phyloP scores from a whole-genome alignment of 331 rosid genomes.

The Ulmus americana region DNA sequence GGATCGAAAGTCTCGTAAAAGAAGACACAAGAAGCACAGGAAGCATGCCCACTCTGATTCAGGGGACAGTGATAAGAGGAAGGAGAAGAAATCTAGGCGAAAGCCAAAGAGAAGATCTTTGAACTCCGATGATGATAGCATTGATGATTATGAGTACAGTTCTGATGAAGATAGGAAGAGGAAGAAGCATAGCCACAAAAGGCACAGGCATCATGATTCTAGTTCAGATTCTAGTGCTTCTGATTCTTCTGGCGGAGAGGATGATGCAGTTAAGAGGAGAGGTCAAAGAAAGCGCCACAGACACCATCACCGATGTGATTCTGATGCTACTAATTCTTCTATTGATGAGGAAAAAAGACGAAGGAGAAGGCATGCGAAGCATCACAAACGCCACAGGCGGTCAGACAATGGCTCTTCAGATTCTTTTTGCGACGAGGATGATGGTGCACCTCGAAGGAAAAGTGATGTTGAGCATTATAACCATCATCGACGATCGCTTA shows the following conservation, averaged over 20 bases:
- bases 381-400: constrained; percentile 35
- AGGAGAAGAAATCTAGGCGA: constrained; percentile 49
- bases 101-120: constrained; percentile 45
- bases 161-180: constrained; percentile 56
- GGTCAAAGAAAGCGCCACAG: constrained; percentile 34
- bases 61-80: constrained; percentile 51
- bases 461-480: constrained; percentile 39
- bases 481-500: constrained; percentile 38
- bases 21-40: constrained; percentile 60
- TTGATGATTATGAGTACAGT: constrained; percentile 39
- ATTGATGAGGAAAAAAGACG: constrained; percentile 33
- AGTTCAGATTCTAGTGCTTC: constrained; percentile 45
- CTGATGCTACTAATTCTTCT: constrained; percentile 34
- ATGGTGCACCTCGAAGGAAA: constrained; percentile 25
- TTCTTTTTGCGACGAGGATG: constrained; percentile 31
- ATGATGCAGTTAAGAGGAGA: constrained; percentile 32
- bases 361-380: constrained; percentile 43
- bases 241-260: constrained; percentile 36
- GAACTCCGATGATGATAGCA: constrained; percentile 44
- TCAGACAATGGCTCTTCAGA: constrained; percentile 35
- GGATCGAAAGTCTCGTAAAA: constrained; percentile 45
- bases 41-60: constrained; percentile 48
- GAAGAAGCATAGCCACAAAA: constrained; percentile 52
- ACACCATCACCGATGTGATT: constrained; percentile 22
- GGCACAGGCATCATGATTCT: constrained; percentile 36